Evolutionary conservation across 164 flowering plant species (phyloP).

Genomic region (Sedum album): DNA sequence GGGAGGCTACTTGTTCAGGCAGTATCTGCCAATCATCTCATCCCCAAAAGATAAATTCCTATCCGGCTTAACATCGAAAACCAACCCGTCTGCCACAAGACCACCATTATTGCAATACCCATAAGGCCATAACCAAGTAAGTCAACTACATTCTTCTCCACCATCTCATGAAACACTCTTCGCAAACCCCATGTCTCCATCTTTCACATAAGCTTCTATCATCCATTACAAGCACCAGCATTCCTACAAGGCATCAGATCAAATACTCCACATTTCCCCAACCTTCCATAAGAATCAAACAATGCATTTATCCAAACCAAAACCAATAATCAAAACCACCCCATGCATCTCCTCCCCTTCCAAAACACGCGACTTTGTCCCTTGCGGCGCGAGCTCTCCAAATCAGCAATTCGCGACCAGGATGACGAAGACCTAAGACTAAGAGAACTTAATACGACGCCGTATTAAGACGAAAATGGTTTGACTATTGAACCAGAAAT

Average conservation of each 20-base stretch:
- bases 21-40: conserved; percentile 69
- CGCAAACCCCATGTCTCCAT: conserved; percentile 48
- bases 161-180: conserved; percentile 47
- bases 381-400: too few relatives aligned
- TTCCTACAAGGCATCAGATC: conserved; percentile 52
- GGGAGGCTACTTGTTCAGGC: conserved; percentile 50
- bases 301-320: conserved; percentile 46
- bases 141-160: conserved; percentile 67
- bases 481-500: background rate
- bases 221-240: conserved; percentile 44
- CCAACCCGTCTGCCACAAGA: conserved; percentile 34
- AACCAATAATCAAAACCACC: conserved; percentile 44
- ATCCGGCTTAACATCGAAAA: conserved; percentile 60
- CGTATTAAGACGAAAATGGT: background rate
- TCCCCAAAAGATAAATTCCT: conserved; percentile 76
- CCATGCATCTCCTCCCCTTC: conserved; percentile 47
- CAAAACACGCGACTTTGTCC: conserved; percentile 45
- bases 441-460: background rate
- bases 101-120: conserved; percentile 57
- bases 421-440: background rate
- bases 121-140: conserved; percentile 49
- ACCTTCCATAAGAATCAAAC: conserved; percentile 67
- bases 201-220: conserved; percentile 56
- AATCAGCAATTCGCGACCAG: background rate
- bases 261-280: conserved; percentile 35